These are phyloP conservation scores for Suillus decipiens DNA, from an alignment of 768 basidiomycete species.

Conservation along the genomic window DNA sequence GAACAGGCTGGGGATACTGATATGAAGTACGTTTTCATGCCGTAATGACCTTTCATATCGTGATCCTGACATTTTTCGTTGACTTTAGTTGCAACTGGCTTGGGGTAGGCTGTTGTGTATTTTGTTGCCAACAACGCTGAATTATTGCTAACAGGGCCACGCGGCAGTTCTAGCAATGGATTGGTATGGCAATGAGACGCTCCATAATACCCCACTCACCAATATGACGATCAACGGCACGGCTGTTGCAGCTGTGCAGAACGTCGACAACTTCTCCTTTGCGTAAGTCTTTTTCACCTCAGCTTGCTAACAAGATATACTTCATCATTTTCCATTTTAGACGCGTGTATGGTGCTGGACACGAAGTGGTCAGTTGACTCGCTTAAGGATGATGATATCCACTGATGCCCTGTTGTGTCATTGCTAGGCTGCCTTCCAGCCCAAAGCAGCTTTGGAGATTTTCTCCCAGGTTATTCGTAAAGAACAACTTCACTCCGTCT, in stretches of 20 bases:
- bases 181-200: constrained; percentile 44
- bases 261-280: constrained; percentile 53
- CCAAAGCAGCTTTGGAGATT: too few species aligned
- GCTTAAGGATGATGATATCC: background rate
- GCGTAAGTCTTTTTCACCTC: constrained; percentile 45
- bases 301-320: background rate
- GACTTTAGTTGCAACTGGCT: constrained; percentile 24
- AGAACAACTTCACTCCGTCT: too few species aligned
- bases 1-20: constrained; percentile 32
- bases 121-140: background rate
- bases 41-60: background rate
- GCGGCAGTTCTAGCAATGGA: constrained; percentile 44
- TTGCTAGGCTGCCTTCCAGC: constrained; percentile 44
- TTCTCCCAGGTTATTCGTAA: too few species aligned
- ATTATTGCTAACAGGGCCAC: constrained; percentile 26
- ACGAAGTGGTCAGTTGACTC: constrained; percentile 56
- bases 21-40: constrained; percentile 25
- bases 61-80: constrained; percentile 9
- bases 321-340: constrained; percentile 29
- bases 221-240: constrained; percentile 59
- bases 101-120: constrained; percentile 33
- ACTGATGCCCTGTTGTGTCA: background rate
- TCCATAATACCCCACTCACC: constrained; percentile 41
- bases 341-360: constrained; percentile 58
- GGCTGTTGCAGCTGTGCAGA: constrained; percentile 59